These are phyloP conservation scores for Claviceps sp. DNA, from an alignment of 2,329 filamentous ascomycete genomes.

Conservation along the genomic window DNA sequence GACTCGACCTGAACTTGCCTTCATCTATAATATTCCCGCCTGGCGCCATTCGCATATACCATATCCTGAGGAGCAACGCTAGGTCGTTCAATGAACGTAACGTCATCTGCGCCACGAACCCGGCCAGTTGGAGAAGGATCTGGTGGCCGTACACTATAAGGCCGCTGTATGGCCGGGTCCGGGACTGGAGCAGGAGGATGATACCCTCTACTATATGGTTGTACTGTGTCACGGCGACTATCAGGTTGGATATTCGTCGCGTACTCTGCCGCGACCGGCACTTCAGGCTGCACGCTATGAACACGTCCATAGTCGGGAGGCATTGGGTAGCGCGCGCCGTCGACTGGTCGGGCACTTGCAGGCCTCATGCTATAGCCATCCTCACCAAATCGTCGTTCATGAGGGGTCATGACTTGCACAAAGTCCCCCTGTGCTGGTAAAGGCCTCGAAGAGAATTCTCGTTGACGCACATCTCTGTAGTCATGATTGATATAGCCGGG, in stretches of 20 bases:
- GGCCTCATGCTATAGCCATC: constrained; percentile 39
- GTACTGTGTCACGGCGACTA: constrained; percentile 15
- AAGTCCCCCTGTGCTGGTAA: constrained; percentile 31
- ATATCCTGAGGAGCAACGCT: constrained; percentile 28
- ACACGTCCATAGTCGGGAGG: constrained; percentile 29
- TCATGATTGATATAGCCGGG: constrained; percentile 42
- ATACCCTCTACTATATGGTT: constrained; percentile 21
- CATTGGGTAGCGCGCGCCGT: constrained; percentile 28
- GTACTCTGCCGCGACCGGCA: constrained; percentile 15
- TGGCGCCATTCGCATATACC: constrained; percentile 29
- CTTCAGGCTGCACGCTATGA: constrained; percentile 28
- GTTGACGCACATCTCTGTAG: constrained; percentile 40
- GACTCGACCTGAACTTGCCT: neutral
- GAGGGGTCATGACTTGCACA: constrained; percentile 30
- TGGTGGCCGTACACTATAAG: constrained; percentile 28
- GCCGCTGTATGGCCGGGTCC: constrained; percentile 11
- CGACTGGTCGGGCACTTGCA: constrained; percentile 44
- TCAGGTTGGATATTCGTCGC: constrained; percentile 15
- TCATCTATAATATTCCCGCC: constrained; percentile 24
- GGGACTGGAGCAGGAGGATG: constrained; percentile 11
- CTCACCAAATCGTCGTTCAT: constrained; percentile 28
- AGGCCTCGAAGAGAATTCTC: constrained; percentile 44
- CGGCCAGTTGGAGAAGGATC: constrained; percentile 20
- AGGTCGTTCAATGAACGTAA: constrained; percentile 32
- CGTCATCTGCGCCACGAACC: constrained; percentile 21